These are phyloP conservation scores for Adansonia gregorii DNA, from an alignment of 441 rosid species.

Conservation along the genomic window DNA sequence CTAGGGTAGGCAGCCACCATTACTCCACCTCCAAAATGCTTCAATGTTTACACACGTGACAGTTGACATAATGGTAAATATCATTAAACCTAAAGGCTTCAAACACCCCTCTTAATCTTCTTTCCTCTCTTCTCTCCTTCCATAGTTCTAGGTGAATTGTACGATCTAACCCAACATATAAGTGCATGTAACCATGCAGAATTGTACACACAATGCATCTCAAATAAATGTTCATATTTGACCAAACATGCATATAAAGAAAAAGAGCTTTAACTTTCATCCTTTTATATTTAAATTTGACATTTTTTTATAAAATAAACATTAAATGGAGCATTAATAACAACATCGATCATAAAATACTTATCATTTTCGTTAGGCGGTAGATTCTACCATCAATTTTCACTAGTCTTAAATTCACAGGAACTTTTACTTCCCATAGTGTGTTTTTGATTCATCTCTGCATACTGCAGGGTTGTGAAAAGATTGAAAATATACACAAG, in stretches of 20 bases:
- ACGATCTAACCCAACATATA: background rate
- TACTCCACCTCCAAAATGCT: constrained; percentile 4
- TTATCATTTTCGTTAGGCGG: background rate
- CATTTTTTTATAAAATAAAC: background rate
- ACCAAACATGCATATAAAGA: background rate
- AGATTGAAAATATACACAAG: background rate
- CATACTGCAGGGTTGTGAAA: background rate
- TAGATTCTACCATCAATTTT: constrained; percentile 3
- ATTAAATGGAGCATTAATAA: background rate
- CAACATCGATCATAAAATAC: constrained; percentile 4
- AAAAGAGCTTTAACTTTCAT: background rate
- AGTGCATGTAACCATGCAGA: background rate
- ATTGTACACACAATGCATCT: background rate
- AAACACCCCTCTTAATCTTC: background rate
- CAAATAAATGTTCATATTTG: background rate
- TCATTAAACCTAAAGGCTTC: background rate
- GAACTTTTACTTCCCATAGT: background rate
- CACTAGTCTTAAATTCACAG: background rate
- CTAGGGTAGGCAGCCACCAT: background rate
- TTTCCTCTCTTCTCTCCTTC: too few species aligned
- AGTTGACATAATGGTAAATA: background rate
- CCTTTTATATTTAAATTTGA: background rate
- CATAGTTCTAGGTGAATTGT: background rate
- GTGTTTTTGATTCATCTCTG: background rate
- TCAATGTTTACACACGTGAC: background rate